phyloP scores from a whole-genome alignment of 192 early-diverging fungal species.

The Phycomyces nitens region DNA sequence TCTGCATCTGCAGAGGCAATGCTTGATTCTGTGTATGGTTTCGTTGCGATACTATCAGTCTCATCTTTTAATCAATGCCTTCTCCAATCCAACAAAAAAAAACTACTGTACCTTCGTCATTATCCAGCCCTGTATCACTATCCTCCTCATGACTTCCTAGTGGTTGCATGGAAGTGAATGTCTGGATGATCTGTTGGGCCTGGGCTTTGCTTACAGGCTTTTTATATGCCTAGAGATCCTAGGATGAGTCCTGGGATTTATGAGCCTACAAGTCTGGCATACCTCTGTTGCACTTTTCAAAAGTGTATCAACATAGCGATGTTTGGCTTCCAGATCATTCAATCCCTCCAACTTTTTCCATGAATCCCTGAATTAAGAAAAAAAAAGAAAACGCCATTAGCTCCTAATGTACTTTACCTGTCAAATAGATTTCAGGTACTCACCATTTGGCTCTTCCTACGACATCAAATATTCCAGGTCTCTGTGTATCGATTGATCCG shows the following conservation, averaged over 20 bases:
- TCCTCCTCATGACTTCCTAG: conserved; percentile 23
- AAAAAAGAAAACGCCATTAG: background rate
- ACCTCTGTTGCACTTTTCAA: conserved; percentile 27
- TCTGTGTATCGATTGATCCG: conserved; percentile 32
- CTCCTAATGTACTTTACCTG: background rate
- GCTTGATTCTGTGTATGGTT: conserved; percentile 3
- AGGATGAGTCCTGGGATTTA: background rate
- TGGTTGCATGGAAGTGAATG: conserved; percentile 26
- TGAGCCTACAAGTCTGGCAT: background rate
- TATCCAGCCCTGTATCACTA: conserved; percentile 9
- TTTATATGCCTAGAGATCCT: conserved; percentile 18
- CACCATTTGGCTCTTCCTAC: conserved; percentile 48
- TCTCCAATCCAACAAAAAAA: background rate
- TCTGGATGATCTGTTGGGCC: conserved; percentile 35
- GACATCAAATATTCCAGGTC: conserved; percentile 46
- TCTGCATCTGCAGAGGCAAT: conserved; percentile 25
- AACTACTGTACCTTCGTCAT: conserved; percentile 1
- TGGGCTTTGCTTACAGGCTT: conserved; percentile 30
- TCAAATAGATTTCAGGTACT: background rate
- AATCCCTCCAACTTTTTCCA: conserved; percentile 45
- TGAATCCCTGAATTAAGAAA: conserved; percentile 32
- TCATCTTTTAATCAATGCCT: background rate
- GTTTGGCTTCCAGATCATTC: conserved; percentile 41
- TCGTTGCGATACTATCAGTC: conserved; percentile 1
- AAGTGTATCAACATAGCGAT: conserved; percentile 35